phyloP scores from a whole-genome alignment of 768 basidiomycete genomes.

The Trametes coccinea region DNA sequence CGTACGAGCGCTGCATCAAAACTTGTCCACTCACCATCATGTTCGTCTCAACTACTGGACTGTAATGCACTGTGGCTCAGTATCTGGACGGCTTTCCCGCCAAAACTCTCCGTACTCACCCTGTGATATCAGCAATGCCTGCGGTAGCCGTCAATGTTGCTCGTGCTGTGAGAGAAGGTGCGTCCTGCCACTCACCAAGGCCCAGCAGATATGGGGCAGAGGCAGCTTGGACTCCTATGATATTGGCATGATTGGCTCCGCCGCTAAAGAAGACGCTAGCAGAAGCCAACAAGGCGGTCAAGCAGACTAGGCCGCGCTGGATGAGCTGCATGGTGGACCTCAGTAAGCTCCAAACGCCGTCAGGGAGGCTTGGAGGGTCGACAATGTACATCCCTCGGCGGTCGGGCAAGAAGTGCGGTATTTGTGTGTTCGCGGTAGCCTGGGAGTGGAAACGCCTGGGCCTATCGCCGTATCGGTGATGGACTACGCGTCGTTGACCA shows the following conservation, averaged over 20 bases:
- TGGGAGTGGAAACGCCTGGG: neutral
- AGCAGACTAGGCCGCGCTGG: conserved; percentile 22
- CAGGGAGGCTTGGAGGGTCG: conserved; percentile 22
- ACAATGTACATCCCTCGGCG: conserved; percentile 20
- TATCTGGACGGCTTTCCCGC: neutral
- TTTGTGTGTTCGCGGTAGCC: conserved; percentile 1
- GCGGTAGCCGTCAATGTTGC: neutral
- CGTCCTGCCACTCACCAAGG: conserved; percentile 45
- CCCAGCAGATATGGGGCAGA: conserved; percentile 54
- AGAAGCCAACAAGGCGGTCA: conserved; percentile 24
- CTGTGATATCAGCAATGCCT: conserved; percentile 77
- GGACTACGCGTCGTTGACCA: neutral
- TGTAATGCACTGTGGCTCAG: conserved; percentile 27
- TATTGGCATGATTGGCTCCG: neutral
- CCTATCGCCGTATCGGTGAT: conserved; percentile 12
- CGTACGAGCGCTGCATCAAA: neutral
- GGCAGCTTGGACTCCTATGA: conserved; percentile 33
- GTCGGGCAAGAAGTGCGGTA: neutral
- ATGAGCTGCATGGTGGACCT: conserved; percentile 21
- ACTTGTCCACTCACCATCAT: conserved; percentile 59
- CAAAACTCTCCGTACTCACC: conserved; percentile 40
- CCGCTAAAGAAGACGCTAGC: conserved; percentile 14
- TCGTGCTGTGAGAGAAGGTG: neutral
- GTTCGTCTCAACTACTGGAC: conserved; percentile 79
- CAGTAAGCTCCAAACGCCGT: conserved; percentile 26